Evolutionary conservation across 257 asterid genomes (phyloP).

Genomic region (Nicotiana tabacum): DNA sequence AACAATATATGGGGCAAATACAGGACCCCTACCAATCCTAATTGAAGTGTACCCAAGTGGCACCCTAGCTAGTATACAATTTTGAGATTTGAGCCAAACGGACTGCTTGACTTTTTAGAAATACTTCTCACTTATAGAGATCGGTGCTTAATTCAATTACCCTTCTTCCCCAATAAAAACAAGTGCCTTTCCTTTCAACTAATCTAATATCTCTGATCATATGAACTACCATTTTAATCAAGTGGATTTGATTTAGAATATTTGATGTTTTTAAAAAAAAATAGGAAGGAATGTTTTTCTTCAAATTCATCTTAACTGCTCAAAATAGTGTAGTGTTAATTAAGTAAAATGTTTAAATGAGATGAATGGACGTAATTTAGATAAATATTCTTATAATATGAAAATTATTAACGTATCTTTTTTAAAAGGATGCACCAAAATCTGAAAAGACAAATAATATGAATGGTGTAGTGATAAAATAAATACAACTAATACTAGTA

Average conservation of each 20-base stretch:
- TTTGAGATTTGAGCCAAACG: slow-evolving; percentile 7
- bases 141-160: background rate
- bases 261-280: background rate
- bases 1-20: background rate
- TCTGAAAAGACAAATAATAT: background rate
- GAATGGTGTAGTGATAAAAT: background rate
- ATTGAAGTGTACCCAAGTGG: background rate
- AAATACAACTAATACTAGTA: too few relatives aligned
- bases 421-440: background rate
- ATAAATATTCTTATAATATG: too few relatives aligned
- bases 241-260: too few relatives aligned
- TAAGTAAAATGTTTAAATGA: too few relatives aligned
- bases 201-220: background rate
- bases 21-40: background rate
- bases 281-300: too few relatives aligned
- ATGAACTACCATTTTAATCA: background rate
- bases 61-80: background rate
- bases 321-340: background rate
- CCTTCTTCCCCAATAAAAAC: background rate
- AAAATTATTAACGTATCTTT: too few relatives aligned
- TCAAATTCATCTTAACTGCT: background rate
- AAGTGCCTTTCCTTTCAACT: background rate
- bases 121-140: background rate
- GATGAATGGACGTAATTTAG: too few relatives aligned
- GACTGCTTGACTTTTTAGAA: background rate